Evolutionary conservation across 805 yeast genomes (phyloP).

Genomic region (Alloascoidea africana): DNA sequence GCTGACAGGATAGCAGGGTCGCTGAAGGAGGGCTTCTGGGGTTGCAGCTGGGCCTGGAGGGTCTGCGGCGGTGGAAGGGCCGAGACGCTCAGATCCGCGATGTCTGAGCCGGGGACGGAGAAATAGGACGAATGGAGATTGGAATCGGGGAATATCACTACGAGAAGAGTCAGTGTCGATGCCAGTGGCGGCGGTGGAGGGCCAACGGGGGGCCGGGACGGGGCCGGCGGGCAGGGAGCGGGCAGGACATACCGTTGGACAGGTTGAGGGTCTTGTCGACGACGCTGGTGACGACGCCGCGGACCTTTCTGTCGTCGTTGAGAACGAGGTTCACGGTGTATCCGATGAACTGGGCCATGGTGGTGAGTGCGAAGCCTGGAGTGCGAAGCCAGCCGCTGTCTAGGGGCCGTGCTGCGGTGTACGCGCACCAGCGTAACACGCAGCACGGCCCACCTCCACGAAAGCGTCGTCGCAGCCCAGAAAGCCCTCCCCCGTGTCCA

Average conservation of each 20-base stretch:
- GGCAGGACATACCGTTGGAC: constrained; percentile 18
- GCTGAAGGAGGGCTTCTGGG: background rate
- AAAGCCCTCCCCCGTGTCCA: too few species aligned
- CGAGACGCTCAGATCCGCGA: constrained; percentile 11
- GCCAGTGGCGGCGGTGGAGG: too few species aligned
- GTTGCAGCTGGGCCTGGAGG: background rate
- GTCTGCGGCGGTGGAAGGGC: constrained; percentile 13
- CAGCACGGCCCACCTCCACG: too few species aligned
- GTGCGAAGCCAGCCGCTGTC: too few species aligned
- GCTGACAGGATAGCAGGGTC: constrained; percentile 9
- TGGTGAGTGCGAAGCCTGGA: too few species aligned
- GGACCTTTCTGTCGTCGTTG: constrained; percentile 23
- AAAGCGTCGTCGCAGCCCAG: too few species aligned
- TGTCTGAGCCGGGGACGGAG: constrained; percentile 7
- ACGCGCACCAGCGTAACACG: too few species aligned
- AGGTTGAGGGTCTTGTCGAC: constrained; percentile 23
- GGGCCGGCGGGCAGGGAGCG: constrained; percentile 4
- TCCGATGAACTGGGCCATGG: constrained; percentile 25
- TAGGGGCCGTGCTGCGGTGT: too few species aligned
- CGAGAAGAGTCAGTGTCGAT: too few species aligned
- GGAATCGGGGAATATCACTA: constrained; percentile 7
- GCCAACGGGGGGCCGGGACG: background rate
- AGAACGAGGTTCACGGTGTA: constrained; percentile 29
- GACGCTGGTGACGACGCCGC: constrained; percentile 27
- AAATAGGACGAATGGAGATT: constrained; percentile 6